Evolutionary conservation across 1,284 basidiomycete genomes (phyloP).

Genomic region (Pyrrhoderma lamaoense): DNA sequence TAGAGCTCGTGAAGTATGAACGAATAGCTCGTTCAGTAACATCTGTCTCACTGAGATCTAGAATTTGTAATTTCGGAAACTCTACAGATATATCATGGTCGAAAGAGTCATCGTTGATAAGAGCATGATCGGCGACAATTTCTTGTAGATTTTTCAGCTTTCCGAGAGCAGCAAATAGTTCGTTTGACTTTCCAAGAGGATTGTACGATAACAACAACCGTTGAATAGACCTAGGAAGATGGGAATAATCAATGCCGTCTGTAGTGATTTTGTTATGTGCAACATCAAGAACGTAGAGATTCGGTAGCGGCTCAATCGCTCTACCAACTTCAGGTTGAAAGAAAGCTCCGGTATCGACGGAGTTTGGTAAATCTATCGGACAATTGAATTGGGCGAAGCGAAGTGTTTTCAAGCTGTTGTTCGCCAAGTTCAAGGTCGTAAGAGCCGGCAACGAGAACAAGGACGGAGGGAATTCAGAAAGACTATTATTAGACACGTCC

Average conservation of each 20-base stretch:
- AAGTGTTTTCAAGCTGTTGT: conserved; percentile 54
- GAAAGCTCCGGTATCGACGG: conserved; percentile 40
- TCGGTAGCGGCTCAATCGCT: conserved; percentile 54
- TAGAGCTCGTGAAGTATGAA: conserved; percentile 33
- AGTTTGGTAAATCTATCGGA: conserved; percentile 8
- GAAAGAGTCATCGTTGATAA: conserved; percentile 54
- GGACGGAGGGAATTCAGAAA: conserved; percentile 52
- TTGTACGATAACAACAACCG: conserved; percentile 36
- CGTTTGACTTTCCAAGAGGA: conserved; percentile 29
- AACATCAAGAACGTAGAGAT: conserved; percentile 48
- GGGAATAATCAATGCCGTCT: conserved; percentile 34
- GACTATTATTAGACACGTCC: conserved; percentile 64
- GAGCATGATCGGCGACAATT: conserved; percentile 46
- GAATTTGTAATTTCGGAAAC: conserved; percentile 45
- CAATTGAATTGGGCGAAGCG: conserved; percentile 53
- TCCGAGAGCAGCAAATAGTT: conserved; percentile 43
- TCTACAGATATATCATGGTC: conserved; percentile 27
- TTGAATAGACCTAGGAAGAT: conserved; percentile 27
- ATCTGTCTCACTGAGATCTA: conserved; percentile 62
- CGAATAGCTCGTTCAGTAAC: conserved; percentile 40
- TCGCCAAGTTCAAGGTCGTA: conserved; percentile 57
- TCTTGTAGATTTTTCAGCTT: conserved; percentile 49
- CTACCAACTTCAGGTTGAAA: conserved; percentile 56
- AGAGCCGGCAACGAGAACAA: conserved; percentile 64
- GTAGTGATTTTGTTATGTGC: conserved; percentile 59